Conservation (phyloP, 2,329 filamentous ascomycete genomes). For the Trichoderma sp. region DNA sequence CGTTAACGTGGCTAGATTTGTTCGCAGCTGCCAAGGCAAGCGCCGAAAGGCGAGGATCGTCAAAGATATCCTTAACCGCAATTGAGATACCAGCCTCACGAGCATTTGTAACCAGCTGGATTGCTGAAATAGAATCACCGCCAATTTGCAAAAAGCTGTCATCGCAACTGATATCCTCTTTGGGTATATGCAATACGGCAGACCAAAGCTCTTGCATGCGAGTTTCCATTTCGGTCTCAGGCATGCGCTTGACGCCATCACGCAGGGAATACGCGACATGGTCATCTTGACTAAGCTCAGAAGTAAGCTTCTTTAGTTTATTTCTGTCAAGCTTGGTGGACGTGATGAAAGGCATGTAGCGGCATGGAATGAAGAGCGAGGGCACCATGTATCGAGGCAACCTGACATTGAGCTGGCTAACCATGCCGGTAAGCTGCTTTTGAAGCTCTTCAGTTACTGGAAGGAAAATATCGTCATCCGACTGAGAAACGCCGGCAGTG, state of each 20-base stretch:
- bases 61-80: slow-evolving; percentile 8
- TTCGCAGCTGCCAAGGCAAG: background rate
- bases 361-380: slow-evolving; percentile 22
- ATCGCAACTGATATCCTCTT: slow-evolving; percentile 30
- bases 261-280: slow-evolving; percentile 2
- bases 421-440: slow-evolving; percentile 18
- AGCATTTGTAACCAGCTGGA: slow-evolving; percentile 44
- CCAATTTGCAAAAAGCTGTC: slow-evolving; percentile 30
- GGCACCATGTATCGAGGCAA: slow-evolving; percentile 29
- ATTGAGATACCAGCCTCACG: slow-evolving; percentile 26
- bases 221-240: slow-evolving; percentile 18
- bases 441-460: slow-evolving; percentile 15
- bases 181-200: slow-evolving; percentile 33
- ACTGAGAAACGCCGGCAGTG: background rate
- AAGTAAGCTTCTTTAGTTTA: background rate
- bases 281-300: slow-evolving; percentile 2
- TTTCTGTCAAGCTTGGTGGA: slow-evolving; percentile 25
- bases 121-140: slow-evolving; percentile 47
- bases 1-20: background rate
- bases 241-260: slow-evolving; percentile 19
- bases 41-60: slow-evolving; percentile 7
- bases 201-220: slow-evolving; percentile 32
- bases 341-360: slow-evolving; percentile 24
- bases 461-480: slow-evolving; percentile 22
- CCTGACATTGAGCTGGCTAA: background rate